These are phyloP conservation scores for Chytridium lagenaria DNA, from an alignment of 371 early-diverging fungal species.

Conservation along the genomic window DNA sequence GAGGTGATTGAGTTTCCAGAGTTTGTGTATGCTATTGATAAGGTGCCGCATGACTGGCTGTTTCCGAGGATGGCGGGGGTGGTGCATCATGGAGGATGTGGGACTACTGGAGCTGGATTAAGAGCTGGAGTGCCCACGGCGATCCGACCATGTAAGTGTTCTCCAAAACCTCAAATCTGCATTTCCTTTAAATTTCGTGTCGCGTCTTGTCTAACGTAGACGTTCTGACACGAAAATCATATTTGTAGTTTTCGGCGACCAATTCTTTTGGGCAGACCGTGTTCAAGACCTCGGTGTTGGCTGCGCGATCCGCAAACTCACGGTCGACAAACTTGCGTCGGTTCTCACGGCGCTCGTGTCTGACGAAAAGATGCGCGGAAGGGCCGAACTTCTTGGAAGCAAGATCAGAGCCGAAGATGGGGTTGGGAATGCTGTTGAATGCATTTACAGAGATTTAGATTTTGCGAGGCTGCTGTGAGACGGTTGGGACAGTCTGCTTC, in stretches of 20 bases:
- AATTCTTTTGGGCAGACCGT: slow-evolving; percentile 78
- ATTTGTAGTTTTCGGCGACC: slow-evolving; percentile 70
- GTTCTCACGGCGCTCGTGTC: slow-evolving; percentile 65
- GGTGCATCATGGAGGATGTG: slow-evolving; percentile 87
- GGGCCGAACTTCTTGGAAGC: slow-evolving; percentile 62
- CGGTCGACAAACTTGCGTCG: slow-evolving; percentile 60
- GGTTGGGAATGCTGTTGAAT: slow-evolving; percentile 66
- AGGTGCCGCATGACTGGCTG: slow-evolving; percentile 81
- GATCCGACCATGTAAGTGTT: slow-evolving; percentile 42
- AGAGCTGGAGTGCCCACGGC: slow-evolving; percentile 77
- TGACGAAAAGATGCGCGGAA: slow-evolving; percentile 66
- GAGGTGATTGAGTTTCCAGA: slow-evolving; percentile 19
- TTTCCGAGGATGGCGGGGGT: slow-evolving; percentile 75
- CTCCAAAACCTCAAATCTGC: not conserved
- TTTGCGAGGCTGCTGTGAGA: slow-evolving; percentile 53
- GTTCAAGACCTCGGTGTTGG: slow-evolving; percentile 65
- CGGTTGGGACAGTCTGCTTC: slow-evolving; percentile 20
- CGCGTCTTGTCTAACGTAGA: too few species aligned
- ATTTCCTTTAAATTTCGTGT: too few species aligned
- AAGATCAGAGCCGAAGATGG: slow-evolving; percentile 61
- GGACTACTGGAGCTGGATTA: slow-evolving; percentile 81
- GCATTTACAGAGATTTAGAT: slow-evolving; percentile 69
- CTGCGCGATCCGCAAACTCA: slow-evolving; percentile 64
- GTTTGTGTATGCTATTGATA: slow-evolving; percentile 25
- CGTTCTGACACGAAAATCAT: too few species aligned